phyloP scores from a whole-genome alignment of 805 yeast genomes.

The Saccharomycopsis sp. region DNA sequence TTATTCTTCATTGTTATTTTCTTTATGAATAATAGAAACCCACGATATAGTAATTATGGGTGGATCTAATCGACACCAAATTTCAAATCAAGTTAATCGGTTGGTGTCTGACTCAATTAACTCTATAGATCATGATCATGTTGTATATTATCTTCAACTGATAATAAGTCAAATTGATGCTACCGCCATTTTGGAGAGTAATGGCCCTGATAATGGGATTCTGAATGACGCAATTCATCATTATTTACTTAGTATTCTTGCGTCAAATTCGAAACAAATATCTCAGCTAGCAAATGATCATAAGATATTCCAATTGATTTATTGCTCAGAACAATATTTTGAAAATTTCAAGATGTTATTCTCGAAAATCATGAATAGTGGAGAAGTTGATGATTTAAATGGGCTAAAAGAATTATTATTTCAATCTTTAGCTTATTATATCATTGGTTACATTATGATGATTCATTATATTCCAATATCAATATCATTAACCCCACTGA shows the following conservation, averaged over 20 bases:
- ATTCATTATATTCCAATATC: slow-evolving; percentile 17
- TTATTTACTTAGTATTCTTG: slow-evolving; percentile 12
- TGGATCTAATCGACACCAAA: neutral
- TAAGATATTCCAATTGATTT: slow-evolving; percentile 3
- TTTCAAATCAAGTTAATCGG: neutral
- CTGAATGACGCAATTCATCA: slow-evolving; percentile 18
- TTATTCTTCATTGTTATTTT: too few species aligned
- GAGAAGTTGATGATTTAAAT: neutral
- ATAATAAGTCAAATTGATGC: slow-evolving; percentile 9
- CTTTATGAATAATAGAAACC: too few species aligned
- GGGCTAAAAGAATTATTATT: slow-evolving; percentile 10
- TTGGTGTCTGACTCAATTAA: slow-evolving; percentile 15
- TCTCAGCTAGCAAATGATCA: too few species aligned
- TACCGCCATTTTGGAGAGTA: neutral
- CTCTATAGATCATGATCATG: slow-evolving; percentile 16
- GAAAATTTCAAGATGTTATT: slow-evolving; percentile 11
- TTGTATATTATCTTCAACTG: slow-evolving; percentile 16
- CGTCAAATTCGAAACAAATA: too few species aligned
- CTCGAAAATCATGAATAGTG: slow-evolving; percentile 6
- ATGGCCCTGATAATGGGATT: too few species aligned
- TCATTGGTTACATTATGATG: slow-evolving; percentile 17
- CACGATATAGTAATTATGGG: too few species aligned
- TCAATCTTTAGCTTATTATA: slow-evolving; percentile 18
- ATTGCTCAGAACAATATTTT: slow-evolving; percentile 11
- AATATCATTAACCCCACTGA: slow-evolving; percentile 1